phyloP scores from a whole-genome alignment of 1,284 basidiomycete species.

The Ganoderma resinaceum region DNA sequence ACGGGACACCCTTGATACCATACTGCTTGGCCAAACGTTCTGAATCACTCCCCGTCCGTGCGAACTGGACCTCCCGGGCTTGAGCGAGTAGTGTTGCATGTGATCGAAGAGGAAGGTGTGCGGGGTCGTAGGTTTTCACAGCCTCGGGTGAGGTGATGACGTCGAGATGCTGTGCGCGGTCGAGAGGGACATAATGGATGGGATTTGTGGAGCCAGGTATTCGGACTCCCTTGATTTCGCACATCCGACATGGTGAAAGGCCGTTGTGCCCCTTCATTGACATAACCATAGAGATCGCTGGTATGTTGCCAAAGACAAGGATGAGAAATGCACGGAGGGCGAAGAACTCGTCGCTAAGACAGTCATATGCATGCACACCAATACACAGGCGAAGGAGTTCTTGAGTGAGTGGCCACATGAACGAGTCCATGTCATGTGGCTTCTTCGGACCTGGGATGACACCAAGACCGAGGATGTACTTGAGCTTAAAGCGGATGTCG shows the following conservation, averaged over 20 bases:
- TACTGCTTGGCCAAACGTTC: constrained; percentile 41
- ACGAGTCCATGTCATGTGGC: constrained; percentile 49
- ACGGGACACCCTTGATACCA: constrained; percentile 50
- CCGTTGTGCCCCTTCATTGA: constrained; percentile 56
- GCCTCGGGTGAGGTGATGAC: neutral
- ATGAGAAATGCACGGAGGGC: constrained; percentile 47
- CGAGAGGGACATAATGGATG: constrained; percentile 47
- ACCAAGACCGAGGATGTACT: constrained; percentile 44
- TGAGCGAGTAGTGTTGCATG: constrained; percentile 44
- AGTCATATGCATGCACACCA: constrained; percentile 46
- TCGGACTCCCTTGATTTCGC: constrained; percentile 47
- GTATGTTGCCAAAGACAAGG: constrained; percentile 51
- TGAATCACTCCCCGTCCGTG: constrained; percentile 31
- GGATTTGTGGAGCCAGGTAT: constrained; percentile 28
- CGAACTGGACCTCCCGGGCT: constrained; percentile 41
- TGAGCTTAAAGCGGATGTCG: constrained; percentile 38
- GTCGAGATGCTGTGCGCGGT: constrained; percentile 18
- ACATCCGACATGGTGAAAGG: constrained; percentile 49
- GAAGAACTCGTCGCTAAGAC: constrained; percentile 35
- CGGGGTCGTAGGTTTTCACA: constrained; percentile 39
- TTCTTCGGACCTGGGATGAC: constrained; percentile 53
- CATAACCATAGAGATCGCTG: constrained; percentile 32
- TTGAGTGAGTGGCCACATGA: constrained; percentile 45
- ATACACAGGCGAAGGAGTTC: constrained; percentile 45
- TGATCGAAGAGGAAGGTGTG: constrained; percentile 45